Evolutionary conservation across 176 grass and related monocot species (phyloP).

Genomic region (Carex pumila): DNA sequence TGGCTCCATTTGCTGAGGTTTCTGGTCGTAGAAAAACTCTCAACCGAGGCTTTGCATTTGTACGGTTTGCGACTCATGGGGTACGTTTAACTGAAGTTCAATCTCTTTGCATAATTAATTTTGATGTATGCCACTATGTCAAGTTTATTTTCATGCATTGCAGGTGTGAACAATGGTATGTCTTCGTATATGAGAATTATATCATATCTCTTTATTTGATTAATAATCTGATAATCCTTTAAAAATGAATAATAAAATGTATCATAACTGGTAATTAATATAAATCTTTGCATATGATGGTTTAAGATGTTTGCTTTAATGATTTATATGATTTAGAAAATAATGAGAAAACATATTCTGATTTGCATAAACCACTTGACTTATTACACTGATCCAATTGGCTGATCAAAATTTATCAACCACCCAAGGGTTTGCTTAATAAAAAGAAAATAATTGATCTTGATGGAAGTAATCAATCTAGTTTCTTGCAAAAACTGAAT

Average conservation of each 20-base stretch:
- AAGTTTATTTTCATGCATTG: slow-evolving; percentile 26
- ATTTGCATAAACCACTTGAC: neutral
- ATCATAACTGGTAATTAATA: neutral
- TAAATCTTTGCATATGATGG: neutral
- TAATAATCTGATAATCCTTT: neutral
- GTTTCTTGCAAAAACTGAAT: neutral
- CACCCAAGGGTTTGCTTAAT: neutral
- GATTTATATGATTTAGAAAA: neutral
- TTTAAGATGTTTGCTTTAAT: neutral
- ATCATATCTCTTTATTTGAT: slow-evolving; percentile 6
- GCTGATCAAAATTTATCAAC: neutral
- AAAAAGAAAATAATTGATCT: neutral
- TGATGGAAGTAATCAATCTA: neutral
- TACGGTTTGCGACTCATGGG: slow-evolving; percentile 67
- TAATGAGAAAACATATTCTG: neutral
- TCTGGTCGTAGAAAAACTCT: slow-evolving; percentile 35
- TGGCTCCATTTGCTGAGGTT: slow-evolving; percentile 38
- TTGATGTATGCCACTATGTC: slow-evolving; percentile 1
- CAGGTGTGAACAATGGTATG: slow-evolving; percentile 4
- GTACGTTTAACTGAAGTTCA: slow-evolving; percentile 32
- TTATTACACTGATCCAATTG: neutral
- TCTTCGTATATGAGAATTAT: neutral
- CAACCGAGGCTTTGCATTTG: slow-evolving; percentile 77
- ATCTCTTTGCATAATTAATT: neutral
- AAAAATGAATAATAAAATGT: neutral